Percentiles rank a stretch among this genome's conserved stretches.
phyloP scores from a whole-genome alignment of 2,329 filamentous ascomycete species.

The Xylariaceae sp. region DNA sequence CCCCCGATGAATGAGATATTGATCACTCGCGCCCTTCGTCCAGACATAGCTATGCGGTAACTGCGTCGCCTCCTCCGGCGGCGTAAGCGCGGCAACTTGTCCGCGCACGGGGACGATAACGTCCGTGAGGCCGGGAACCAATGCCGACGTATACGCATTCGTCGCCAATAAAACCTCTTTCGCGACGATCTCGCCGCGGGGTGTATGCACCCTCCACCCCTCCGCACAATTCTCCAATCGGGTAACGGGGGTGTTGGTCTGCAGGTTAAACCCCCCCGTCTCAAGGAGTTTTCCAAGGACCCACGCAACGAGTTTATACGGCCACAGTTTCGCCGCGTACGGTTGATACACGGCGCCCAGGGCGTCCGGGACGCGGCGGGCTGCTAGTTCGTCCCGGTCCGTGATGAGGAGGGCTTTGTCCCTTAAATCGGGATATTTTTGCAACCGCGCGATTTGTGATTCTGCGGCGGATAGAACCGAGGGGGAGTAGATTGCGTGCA shows the following conservation, averaged over 20 bases:
- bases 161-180: conserved; percentile 68
- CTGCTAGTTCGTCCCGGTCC: conserved; percentile 38
- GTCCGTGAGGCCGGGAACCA: conserved; percentile 58
- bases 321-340: conserved; percentile 67
- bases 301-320: conserved; percentile 76
- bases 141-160: conserved; percentile 80
- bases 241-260: conserved; percentile 65
- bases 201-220: conserved; percentile 52
- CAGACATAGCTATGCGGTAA: conserved; percentile 23
- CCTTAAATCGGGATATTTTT: conserved; percentile 53
- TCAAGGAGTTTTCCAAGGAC: conserved; percentile 52
- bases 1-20: conserved; percentile 18
- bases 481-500: conserved; percentile 57
- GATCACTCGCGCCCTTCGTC: conserved; percentile 11
- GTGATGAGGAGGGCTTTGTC: conserved; percentile 41
- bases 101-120: conserved; percentile 67
- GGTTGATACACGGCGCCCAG: conserved; percentile 60
- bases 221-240: conserved; percentile 32
- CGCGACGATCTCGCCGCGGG: conserved; percentile 58
- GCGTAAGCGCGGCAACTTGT: conserved; percentile 62
- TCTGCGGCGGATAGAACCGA: conserved; percentile 50
- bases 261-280: conserved; percentile 55
- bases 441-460: conserved; percentile 46
- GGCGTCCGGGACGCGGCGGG: conserved; percentile 51
- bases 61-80: conserved; percentile 37